A percentile compares a stretch with the other conserved stretches of the same genome.
These are phyloP conservation scores for Terana coerulea DNA, from an alignment of 768 basidiomycete genomes.

Conservation along the genomic window DNA sequence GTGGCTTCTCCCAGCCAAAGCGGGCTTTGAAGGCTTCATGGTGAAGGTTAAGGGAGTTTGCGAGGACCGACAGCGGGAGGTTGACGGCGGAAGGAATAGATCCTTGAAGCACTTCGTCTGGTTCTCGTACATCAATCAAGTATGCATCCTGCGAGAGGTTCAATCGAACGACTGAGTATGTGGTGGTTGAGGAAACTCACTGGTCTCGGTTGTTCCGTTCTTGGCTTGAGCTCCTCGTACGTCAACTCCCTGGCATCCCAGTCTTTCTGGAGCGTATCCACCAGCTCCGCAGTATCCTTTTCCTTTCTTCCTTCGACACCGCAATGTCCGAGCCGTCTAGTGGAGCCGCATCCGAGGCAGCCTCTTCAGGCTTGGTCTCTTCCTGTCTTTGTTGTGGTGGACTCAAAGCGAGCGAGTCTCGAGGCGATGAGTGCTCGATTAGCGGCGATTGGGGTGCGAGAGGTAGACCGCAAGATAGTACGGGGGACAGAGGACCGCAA, in stretches of 20 bases:
- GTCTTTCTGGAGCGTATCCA: constrained; percentile 57
- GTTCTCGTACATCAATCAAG: constrained; percentile 90
- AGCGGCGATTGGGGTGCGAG: neutral
- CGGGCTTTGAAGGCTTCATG: constrained; percentile 54
- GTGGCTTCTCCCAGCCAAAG: constrained; percentile 75
- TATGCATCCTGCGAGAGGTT: constrained; percentile 50
- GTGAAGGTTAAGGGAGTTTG: constrained; percentile 56
- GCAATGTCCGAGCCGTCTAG: too few relatives aligned
- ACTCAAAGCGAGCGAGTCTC: constrained; percentile 8
- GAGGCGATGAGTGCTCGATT: neutral
- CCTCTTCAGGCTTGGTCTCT: too few relatives aligned
- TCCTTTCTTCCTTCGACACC: too few relatives aligned
- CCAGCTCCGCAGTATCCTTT: too few relatives aligned
- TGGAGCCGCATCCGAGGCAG: too few relatives aligned
- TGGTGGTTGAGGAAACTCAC: constrained; percentile 35
- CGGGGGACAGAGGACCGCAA: neutral
- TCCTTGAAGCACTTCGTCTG: constrained; percentile 86
- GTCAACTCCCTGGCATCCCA: constrained; percentile 73
- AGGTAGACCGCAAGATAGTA: neutral
- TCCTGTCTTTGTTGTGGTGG: neutral
- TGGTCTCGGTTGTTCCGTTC: constrained; percentile 68
- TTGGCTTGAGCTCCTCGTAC: constrained; percentile 81
- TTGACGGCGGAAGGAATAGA: constrained; percentile 92
- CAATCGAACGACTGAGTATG: constrained; percentile 12
- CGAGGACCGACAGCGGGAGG: constrained; percentile 77